phyloP scores from a whole-genome alignment of 2,329 filamentous ascomycete genomes.

The Tolypocladium endophyticum region DNA sequence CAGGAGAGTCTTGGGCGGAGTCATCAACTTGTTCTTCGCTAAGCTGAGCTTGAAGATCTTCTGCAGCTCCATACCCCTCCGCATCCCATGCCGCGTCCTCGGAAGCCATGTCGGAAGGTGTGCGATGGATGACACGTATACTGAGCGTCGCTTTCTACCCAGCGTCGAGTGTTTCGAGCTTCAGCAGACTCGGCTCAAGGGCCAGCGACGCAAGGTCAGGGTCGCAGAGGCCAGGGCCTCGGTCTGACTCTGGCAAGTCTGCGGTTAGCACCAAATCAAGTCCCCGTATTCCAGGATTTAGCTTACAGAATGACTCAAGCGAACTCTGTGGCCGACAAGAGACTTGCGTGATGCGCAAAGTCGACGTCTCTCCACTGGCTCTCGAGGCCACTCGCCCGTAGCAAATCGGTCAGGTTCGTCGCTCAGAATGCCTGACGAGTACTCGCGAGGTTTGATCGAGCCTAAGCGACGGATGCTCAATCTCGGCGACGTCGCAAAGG shows the following conservation, averaged over 20 bases:
- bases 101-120: conserved; percentile 21
- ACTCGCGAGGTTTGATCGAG: background rate
- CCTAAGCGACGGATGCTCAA: background rate
- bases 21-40: conserved; percentile 45
- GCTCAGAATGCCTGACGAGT: background rate
- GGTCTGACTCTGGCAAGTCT: background rate
- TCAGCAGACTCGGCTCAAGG: background rate
- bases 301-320: background rate
- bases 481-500: background rate
- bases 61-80: conserved; percentile 42
- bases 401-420: background rate
- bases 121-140: background rate
- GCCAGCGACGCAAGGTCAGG: background rate
- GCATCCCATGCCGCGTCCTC: conserved; percentile 38
- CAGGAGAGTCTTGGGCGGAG: conserved; percentile 34
- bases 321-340: background rate
- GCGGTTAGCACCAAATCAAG: background rate
- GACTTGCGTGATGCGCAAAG: background rate
- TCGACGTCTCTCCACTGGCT: background rate
- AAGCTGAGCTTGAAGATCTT: conserved; percentile 46
- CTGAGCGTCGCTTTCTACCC: background rate
- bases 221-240: background rate
- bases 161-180: background rate
- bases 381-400: background rate
- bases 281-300: background rate